phyloP scores from a whole-genome alignment of 2,329 filamentous ascomycete genomes.

The Ilyonectria destructans region DNA sequence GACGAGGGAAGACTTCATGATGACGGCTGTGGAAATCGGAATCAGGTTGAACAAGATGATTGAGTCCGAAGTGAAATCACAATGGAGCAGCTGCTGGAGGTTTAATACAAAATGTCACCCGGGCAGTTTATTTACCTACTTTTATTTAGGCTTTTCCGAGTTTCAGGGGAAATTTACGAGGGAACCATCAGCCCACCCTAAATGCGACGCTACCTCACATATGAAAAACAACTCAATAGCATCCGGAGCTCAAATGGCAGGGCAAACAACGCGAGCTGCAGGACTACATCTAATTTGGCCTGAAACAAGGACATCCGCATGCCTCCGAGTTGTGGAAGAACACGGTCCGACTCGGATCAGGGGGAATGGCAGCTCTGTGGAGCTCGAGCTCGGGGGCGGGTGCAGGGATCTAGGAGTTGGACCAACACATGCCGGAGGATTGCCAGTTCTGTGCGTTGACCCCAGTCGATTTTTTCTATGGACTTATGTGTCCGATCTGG shows the following conservation, averaged over 20 bases:
- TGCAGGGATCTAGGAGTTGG: neutral
- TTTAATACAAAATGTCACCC: neutral
- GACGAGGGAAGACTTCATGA: slow-evolving; percentile 28
- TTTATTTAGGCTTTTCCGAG: neutral
- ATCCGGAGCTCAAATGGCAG: neutral
- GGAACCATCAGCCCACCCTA: neutral
- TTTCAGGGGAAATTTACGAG: neutral
- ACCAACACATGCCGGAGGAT: neutral
- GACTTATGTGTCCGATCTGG: neutral
- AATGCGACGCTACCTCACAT: neutral
- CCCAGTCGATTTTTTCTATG: neutral
- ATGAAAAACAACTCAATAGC: neutral
- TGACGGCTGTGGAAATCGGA: slow-evolving; percentile 1
- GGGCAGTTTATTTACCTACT: neutral
- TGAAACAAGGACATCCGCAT: slow-evolving; percentile 4
- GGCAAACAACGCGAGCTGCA: neutral
- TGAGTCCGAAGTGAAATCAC: neutral
- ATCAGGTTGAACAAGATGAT: neutral
- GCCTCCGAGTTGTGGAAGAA: slow-evolving; percentile 32
- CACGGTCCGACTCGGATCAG: slow-evolving; percentile 5
- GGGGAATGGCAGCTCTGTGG: slow-evolving; percentile 5
- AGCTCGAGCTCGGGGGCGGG: neutral
- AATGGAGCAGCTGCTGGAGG: neutral
- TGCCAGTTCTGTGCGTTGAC: neutral
- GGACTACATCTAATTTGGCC: slow-evolving; percentile 1